Evolutionary conservation across 2,329 filamentous ascomycete genomes (phyloP).

Genomic region (Epichloe elymi): DNA sequence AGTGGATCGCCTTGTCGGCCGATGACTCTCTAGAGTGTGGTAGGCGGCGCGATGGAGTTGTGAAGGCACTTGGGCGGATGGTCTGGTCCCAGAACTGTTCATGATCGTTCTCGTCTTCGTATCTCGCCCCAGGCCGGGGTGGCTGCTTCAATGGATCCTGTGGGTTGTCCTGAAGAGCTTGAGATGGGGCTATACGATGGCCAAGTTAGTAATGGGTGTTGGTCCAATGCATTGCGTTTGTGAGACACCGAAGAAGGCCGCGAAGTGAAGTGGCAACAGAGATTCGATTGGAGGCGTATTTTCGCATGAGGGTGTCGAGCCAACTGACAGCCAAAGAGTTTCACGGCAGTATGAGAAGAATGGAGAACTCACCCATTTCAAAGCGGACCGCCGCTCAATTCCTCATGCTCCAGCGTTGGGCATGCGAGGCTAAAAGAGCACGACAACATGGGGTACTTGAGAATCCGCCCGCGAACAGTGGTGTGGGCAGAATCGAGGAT

Average conservation of each 20-base stretch:
- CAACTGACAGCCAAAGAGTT: not conserved
- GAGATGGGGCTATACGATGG: constrained; percentile 37
- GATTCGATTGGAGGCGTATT: not conserved
- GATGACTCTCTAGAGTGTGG: constrained; percentile 47
- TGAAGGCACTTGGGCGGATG: constrained; percentile 32
- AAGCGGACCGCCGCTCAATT: constrained; percentile 12
- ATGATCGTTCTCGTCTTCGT: constrained; percentile 40
- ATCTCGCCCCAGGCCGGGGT: constrained; percentile 34
- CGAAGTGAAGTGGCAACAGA: not conserved
- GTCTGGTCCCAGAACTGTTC: constrained; percentile 38
- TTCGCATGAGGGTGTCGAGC: not conserved
- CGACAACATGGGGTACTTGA: constrained; percentile 1
- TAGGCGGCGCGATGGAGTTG: constrained; percentile 23
- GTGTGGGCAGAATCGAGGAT: not conserved
- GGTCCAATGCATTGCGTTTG: not conserved
- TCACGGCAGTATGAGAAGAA: constrained; percentile 1
- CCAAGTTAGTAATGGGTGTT: constrained; percentile 3
- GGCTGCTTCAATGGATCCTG: constrained; percentile 40
- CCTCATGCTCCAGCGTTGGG: constrained; percentile 9
- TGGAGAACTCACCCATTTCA: constrained; percentile 14
- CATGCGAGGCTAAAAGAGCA: constrained; percentile 9
- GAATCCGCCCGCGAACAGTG: not conserved
- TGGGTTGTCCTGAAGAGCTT: constrained; percentile 43
- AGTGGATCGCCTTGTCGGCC: constrained; percentile 34
- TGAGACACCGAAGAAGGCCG: constrained; percentile 1